These are phyloP conservation scores for Purpureocillium takamizusanense DNA, from an alignment of 2,329 filamentous ascomycete genomes.

Conservation along the genomic window DNA sequence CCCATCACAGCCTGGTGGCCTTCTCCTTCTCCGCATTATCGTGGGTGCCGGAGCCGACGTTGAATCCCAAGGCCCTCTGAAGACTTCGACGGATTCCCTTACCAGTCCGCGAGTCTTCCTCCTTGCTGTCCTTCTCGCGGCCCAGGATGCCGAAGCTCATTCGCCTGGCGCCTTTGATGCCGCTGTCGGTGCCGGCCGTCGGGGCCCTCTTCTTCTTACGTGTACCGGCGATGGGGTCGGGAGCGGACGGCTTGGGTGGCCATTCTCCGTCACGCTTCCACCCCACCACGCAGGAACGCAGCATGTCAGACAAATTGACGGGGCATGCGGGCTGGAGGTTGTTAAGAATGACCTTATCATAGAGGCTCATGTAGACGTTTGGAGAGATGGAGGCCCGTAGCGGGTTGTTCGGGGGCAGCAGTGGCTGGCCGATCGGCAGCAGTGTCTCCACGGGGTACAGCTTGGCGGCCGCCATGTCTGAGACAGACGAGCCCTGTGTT, in stretches of 20 bases:
- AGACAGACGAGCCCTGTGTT: constrained; percentile 23
- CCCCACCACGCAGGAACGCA: constrained; percentile 71
- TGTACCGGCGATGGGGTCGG: constrained; percentile 23
- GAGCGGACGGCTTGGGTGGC: constrained; percentile 53
- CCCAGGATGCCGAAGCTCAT: constrained; percentile 40
- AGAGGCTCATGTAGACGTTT: constrained; percentile 69
- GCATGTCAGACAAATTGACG: constrained; percentile 77
- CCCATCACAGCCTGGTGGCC: constrained; percentile 2
- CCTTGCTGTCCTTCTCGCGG: constrained; percentile 21
- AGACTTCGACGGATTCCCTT: constrained; percentile 37
- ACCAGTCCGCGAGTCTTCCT: constrained; percentile 20
- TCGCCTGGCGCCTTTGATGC: constrained; percentile 25
- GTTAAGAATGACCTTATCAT: constrained; percentile 79
- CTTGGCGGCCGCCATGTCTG: constrained; percentile 11
- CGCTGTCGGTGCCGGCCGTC: constrained; percentile 12
- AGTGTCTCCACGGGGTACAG: constrained; percentile 49
- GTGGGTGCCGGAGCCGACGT: constrained; percentile 8
- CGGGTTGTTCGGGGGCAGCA: constrained; percentile 65
- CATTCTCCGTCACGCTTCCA: constrained; percentile 94
- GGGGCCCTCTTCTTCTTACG: constrained; percentile 30
- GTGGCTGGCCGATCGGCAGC: constrained; percentile 62
- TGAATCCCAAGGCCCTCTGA: constrained; percentile 35
- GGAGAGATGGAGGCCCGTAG: constrained; percentile 71
- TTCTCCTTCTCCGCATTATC: constrained; percentile 6
- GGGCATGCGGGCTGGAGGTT: constrained; percentile 76